Evolutionary conservation across 192 early-diverging fungal genomes (phyloP).

Genomic region (Entomortierella parvispora): DNA sequence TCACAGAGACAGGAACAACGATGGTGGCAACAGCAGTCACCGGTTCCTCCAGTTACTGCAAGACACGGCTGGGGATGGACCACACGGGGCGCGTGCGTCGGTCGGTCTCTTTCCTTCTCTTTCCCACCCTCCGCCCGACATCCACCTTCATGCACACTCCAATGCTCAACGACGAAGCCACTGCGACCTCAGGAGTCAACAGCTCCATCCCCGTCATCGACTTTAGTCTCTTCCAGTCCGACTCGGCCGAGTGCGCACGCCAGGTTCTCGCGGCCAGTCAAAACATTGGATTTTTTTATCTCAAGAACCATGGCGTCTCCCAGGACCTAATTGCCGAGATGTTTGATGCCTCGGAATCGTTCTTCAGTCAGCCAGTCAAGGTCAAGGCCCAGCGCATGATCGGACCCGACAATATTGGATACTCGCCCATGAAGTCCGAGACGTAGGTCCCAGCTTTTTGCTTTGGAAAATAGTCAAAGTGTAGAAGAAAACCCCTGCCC

Average conservation of each 20-base stretch:
- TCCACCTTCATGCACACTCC: too few relatives aligned
- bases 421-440: slow-evolving; percentile 62
- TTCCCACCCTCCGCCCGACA: too few relatives aligned
- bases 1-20: too few relatives aligned
- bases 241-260: slow-evolving; percentile 54
- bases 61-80: too few relatives aligned
- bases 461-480: not conserved
- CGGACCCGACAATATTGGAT: slow-evolving; percentile 61
- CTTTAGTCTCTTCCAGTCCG: slow-evolving; percentile 60
- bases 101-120: too few relatives aligned
- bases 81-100: too few relatives aligned
- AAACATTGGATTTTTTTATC: slow-evolving; percentile 69
- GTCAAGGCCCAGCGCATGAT: slow-evolving; percentile 56
- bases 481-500: too few relatives aligned
- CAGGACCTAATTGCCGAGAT: slow-evolving; percentile 57
- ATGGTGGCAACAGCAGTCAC: too few relatives aligned
- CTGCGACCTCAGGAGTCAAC: not conserved
- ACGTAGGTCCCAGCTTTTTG: slow-evolving; percentile 59
- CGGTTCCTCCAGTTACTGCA: too few relatives aligned
- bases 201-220: slow-evolving; percentile 70
- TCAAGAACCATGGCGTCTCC: slow-evolving; percentile 68
- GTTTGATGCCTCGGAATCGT: slow-evolving; percentile 63
- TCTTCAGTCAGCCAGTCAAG: slow-evolving; percentile 61
- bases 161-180: too few relatives aligned
- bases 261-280: slow-evolving; percentile 60